phyloP scores from a whole-genome alignment of 768 basidiomycete species.

The Mycena belliarum region DNA sequence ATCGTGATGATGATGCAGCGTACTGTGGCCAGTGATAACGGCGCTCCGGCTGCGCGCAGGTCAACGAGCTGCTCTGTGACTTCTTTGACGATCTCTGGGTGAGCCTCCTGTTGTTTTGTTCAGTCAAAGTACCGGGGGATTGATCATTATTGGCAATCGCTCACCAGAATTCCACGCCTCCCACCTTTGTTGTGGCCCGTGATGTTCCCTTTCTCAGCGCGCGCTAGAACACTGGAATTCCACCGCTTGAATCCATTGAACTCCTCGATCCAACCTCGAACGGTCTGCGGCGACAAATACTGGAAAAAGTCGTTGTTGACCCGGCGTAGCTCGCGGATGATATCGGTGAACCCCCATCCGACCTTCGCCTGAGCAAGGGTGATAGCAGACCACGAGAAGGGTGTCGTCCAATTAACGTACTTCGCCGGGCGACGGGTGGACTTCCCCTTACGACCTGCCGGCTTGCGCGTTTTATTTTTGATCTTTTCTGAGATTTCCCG shows the following conservation, averaged over 20 bases:
- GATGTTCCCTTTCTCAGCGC: constrained; percentile 4
- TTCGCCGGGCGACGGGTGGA: neutral
- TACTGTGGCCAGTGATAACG: neutral
- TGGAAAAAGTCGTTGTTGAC: neutral
- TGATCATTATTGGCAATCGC: constrained; percentile 14
- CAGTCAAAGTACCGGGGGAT: too few species aligned
- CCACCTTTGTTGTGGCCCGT: constrained; percentile 13
- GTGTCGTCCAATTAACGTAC: neutral
- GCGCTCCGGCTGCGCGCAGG: neutral
- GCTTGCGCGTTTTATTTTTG: neutral
- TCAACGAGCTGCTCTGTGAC: neutral
- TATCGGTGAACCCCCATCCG: neutral
- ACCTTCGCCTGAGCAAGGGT: neutral
- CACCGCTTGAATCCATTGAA: constrained; percentile 3
- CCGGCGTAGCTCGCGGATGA: neutral
- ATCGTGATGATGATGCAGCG: neutral
- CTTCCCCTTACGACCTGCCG: neutral
- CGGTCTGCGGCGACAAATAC: neutral
- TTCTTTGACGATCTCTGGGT: neutral
- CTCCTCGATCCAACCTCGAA: constrained; percentile 8
- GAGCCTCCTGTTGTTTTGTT: neutral
- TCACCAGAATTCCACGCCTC: constrained; percentile 8
- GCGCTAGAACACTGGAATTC: neutral
- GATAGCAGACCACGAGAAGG: neutral
- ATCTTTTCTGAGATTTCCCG: neutral